Conservation (phyloP, 2,329 filamentous ascomycete genomes). For the Fusarium mangiferae region DNA sequence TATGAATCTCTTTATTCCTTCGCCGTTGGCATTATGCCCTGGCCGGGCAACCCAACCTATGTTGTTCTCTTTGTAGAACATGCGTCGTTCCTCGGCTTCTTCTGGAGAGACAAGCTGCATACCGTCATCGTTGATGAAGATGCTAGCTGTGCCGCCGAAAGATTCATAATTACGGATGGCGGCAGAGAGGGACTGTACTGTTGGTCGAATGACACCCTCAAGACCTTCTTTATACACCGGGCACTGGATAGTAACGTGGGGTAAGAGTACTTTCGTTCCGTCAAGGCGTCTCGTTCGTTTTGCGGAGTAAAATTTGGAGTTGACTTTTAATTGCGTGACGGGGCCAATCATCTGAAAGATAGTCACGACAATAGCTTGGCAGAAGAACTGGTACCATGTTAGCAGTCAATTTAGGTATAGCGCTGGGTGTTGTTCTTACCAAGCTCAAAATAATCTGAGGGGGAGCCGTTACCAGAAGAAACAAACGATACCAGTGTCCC, state of each 20-base stretch:
- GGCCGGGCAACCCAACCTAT: constrained; percentile 66
- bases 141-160: constrained; percentile 71
- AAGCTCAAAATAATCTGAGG: not conserved
- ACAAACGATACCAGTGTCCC: not conserved
- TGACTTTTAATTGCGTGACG: not conserved
- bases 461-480: not conserved
- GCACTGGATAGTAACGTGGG: constrained; percentile 58
- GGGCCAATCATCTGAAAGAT: not conserved
- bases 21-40: constrained; percentile 3
- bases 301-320: constrained; percentile 29
- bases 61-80: constrained; percentile 66
- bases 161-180: constrained; percentile 69
- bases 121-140: constrained; percentile 75
- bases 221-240: constrained; percentile 55
- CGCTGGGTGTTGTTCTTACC: not conserved
- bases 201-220: constrained; percentile 59
- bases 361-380: not conserved
- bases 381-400: not conserved
- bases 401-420: fast-evolving
- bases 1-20: constrained; percentile 54
- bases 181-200: constrained; percentile 64
- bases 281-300: not conserved
- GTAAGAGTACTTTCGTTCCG: constrained; percentile 22
- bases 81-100: constrained; percentile 58
- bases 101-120: constrained; percentile 67